phyloP scores from a whole-genome alignment of 139 green algal genomes.

The Coelastrella sp. region DNA sequence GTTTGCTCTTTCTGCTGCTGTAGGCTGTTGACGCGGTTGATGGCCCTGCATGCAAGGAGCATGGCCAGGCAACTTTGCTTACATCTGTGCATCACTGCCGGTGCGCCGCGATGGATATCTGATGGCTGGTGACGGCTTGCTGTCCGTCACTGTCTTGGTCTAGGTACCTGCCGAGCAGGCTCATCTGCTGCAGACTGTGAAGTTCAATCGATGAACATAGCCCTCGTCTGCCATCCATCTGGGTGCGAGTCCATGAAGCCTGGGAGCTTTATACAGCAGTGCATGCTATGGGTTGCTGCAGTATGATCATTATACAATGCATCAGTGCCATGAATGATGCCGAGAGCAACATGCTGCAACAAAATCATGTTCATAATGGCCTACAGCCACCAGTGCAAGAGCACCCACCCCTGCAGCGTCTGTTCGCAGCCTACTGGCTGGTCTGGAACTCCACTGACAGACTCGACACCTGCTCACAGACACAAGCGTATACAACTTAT shows the following conservation, averaged over 20 bases:
- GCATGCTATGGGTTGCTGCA: neutral
- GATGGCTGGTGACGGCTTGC: too few species aligned
- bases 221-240: too few species aligned
- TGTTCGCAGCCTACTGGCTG: conserved; percentile 58
- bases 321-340: too few species aligned
- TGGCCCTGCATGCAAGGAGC: conserved; percentile 19
- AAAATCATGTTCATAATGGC: neutral
- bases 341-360: neutral
- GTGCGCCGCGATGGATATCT: too few species aligned
- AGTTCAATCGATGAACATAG: too few species aligned
- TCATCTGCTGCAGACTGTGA: too few species aligned
- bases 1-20: conserved; percentile 37
- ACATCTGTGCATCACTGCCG: neutral
- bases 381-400: neutral
- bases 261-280: too few species aligned
- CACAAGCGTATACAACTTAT: too few species aligned
- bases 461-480: conserved; percentile 18
- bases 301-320: too few species aligned
- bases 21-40: conserved; percentile 46
- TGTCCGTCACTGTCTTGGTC: too few species aligned
- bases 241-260: too few species aligned
- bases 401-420: conserved; percentile 52
- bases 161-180: too few species aligned
- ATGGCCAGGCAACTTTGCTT: neutral
- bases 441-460: conserved; percentile 42